A percentile compares a stretch with the other conserved stretches of the same genome.
Conservation (phyloP, 2,329 filamentous ascomycete genomes). For the Fusarium nematophilum region DNA sequence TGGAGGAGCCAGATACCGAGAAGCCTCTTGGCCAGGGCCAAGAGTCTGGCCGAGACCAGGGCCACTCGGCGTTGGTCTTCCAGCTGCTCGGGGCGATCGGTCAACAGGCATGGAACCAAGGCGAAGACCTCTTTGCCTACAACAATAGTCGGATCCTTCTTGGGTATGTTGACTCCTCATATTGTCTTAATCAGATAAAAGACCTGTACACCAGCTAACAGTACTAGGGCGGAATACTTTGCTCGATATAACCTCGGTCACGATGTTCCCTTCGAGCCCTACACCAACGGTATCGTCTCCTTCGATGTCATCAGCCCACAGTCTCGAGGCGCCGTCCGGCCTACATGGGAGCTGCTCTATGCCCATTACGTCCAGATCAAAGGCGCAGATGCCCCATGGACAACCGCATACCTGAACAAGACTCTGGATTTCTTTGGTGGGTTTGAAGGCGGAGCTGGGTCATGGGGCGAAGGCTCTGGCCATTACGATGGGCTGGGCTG, state of each 20-base stretch:
- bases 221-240: slow-evolving; percentile 23
- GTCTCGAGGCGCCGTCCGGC: slow-evolving; percentile 16
- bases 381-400: slow-evolving; percentile 28
- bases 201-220: neutral
- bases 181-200: no score
- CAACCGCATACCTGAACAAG: slow-evolving; percentile 20
- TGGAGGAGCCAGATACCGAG: slow-evolving; percentile 10
- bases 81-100: slow-evolving; percentile 12
- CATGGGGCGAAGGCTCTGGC: neutral
- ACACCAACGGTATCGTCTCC: slow-evolving; percentile 24
- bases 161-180: slow-evolving; percentile 11
- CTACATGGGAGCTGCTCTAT: slow-evolving; percentile 27
- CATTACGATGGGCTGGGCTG: slow-evolving; percentile 15
- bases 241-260: slow-evolving; percentile 26
- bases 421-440: slow-evolving; percentile 11
- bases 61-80: slow-evolving; percentile 17
- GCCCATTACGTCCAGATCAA: slow-evolving; percentile 29
- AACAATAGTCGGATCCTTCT: slow-evolving; percentile 32
- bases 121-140: slow-evolving; percentile 25
- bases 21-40: slow-evolving; percentile 21
- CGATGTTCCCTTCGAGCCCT: slow-evolving; percentile 31
- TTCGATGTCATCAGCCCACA: slow-evolving; percentile 11
- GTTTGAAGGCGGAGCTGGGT: slow-evolving; percentile 18
- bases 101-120: slow-evolving; percentile 32
- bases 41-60: slow-evolving; percentile 32